Conservation (phyloP, 2,329 filamentous ascomycete species). For the Sporothrix mexicana region DNA sequence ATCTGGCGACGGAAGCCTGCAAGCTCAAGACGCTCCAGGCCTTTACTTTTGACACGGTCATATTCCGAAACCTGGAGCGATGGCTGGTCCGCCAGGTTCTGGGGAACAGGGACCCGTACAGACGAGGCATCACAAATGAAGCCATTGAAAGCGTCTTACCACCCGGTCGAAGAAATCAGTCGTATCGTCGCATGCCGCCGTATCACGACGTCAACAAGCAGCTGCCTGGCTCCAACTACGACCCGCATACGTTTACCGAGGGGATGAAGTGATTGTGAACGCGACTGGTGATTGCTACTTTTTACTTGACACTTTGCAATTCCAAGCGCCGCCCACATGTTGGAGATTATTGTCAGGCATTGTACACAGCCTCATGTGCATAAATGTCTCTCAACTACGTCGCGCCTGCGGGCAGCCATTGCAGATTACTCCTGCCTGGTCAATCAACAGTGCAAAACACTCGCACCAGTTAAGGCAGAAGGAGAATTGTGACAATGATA, state of each 20-base stretch:
- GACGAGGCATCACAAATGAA: not conserved
- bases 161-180: not conserved
- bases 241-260: not conserved
- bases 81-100: constrained; percentile 4
- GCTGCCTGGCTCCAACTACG: not conserved
- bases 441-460: too few species aligned
- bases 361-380: too few species aligned
- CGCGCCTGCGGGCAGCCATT: too few species aligned
- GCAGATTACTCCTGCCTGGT: too few species aligned
- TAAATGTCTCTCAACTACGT: too few species aligned
- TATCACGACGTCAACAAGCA: not conserved
- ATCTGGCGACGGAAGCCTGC: not conserved
- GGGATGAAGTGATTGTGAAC: too few species aligned
- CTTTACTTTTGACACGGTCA: not conserved
- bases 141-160: not conserved
- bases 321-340: too few species aligned
- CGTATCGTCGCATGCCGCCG: not conserved
- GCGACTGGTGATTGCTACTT: too few species aligned
- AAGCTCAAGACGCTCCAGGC: not conserved
- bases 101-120: not conserved
- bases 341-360: too few species aligned
- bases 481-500: too few species aligned
- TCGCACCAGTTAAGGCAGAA: too few species aligned
- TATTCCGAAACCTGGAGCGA: not conserved
- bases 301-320: too few species aligned